A percentile compares a stretch with the other conserved stretches of the same genome.
These are phyloP conservation scores for Terana coerulea DNA, from an alignment of 768 basidiomycete species.

Conservation along the genomic window DNA sequence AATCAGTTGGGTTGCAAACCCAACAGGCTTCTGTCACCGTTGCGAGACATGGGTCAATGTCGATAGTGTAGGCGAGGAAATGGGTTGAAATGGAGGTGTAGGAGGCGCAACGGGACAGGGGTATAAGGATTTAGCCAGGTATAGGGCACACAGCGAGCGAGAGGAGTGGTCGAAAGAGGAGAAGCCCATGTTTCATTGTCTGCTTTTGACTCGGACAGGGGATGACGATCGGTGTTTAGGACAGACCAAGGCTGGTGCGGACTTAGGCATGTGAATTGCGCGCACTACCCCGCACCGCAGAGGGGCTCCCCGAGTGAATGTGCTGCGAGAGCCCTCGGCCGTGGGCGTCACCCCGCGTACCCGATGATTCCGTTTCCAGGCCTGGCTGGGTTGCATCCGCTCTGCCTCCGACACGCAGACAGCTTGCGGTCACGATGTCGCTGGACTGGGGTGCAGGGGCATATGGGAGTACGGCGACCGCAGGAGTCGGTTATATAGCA, in stretches of 20 bases:
- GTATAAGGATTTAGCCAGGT: neutral
- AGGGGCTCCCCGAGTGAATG: constrained; percentile 1
- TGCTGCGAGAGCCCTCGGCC: constrained; percentile 5
- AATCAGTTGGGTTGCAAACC: constrained; percentile 85
- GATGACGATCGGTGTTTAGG: constrained; percentile 12
- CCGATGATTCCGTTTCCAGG: constrained; percentile 10
- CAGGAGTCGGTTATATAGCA: neutral
- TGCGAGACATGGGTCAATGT: constrained; percentile 16
- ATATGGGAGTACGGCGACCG: neutral
- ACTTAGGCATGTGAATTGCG: constrained; percentile 10
- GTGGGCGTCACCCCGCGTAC: constrained; percentile 9
- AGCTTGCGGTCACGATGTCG: neutral
- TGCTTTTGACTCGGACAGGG: neutral
- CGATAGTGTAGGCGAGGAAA: neutral
- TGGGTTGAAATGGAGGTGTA: neutral
- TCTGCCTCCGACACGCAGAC: neutral
- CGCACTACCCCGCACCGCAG: constrained; percentile 4
- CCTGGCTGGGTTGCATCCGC: constrained; percentile 1
- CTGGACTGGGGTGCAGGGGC: neutral
- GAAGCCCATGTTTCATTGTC: neutral
- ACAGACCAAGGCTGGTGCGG: neutral
- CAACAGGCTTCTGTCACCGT: constrained; percentile 67
- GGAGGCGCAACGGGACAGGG: neutral
- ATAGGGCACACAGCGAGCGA: neutral
- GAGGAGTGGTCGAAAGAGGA: neutral